Base-by-base conservation (phyloP, 1,284 basidiomycete species). In the Entoloma clypeatum region DNA sequence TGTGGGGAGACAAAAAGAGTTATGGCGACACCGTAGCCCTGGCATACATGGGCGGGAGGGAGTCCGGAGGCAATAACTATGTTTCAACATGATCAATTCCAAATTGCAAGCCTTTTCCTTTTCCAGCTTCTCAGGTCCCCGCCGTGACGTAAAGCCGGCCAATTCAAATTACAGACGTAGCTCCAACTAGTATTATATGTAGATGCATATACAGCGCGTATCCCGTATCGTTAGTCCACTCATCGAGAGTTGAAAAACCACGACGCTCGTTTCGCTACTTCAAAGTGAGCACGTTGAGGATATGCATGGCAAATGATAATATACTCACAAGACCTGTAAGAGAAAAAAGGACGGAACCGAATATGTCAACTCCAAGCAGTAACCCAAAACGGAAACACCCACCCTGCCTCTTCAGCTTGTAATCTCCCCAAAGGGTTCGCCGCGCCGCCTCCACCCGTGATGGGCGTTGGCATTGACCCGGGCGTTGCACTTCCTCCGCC, bases 391-490 rank as follows among this genome's bases (percentile, higher is more conserved):
- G 42, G 51, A 52, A 53, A 46, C 44, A 75, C 86, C 64, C 58
- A 89, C 86, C 82, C 77, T 62, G 69, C 69, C 57, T 90, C 86
- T 56, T 90, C 87, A 58, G 78, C 82, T 72, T 91, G 86, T 44
- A 90, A 54, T 58, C 86, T 72, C 25, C 75, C 61, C 51, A 90
- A 60, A 26, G 86, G 78, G 59, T 79, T 87, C 29, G 59, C 57
- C 25, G 71, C 63, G 11, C 61, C 64, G 24, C 64, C 63, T 16
- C 74, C 69, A 45, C 74, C 67, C 31, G 65, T 54, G 35, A 71
- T 65, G 35, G 71, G 64, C 22, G 63, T 54, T 45, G 79, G 68
- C 35, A 69, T 65, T 24, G 68, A 56, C 11, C 64, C 54, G 23
- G 69, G 58, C 36, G 65, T 60, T 18, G 68, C 66, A 21, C 67